Percentiles rank a stretch among this genome's conserved stretches.
Conservation (phyloP, 805 yeast species). For the Candida tibetensis region DNA sequence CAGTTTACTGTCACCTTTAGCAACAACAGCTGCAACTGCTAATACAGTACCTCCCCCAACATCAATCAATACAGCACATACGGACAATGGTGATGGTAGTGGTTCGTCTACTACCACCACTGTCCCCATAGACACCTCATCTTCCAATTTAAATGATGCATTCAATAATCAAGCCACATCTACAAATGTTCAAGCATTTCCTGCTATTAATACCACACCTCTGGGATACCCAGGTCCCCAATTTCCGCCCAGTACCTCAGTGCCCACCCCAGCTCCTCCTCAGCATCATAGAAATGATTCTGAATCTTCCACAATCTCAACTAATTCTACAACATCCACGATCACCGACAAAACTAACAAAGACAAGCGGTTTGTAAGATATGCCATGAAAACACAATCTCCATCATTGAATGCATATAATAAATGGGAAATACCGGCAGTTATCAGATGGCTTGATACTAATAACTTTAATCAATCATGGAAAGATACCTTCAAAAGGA, state of each 20-base stretch:
- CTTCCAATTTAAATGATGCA: not conserved
- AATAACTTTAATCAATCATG: conserved; percentile 71
- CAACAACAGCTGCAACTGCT: not conserved
- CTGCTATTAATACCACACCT: not conserved
- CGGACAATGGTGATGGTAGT: not conserved
- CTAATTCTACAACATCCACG: conserved; percentile 29
- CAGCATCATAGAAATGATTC: conserved; percentile 33
- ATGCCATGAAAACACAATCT: conserved; percentile 40
- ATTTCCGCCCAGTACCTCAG: not conserved
- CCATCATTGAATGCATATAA: conserved; percentile 35
- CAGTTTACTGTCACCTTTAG: not conserved
- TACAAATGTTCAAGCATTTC: not conserved
- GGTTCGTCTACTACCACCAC: no score
- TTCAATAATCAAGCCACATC: not conserved
- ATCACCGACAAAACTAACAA: conserved; percentile 27
- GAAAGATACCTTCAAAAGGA: conserved; percentile 60
- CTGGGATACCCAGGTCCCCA: not conserved
- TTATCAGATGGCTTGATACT: conserved; percentile 62
- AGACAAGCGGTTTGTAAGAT: conserved; percentile 40
- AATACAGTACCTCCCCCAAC: not conserved
- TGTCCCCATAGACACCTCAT: not conserved
- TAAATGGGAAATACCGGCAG: conserved; percentile 73
- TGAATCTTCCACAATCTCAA: conserved; percentile 34
- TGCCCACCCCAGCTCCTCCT: not conserved
- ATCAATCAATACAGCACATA: not conserved